Conservation (phyloP, 2,329 filamentous ascomycete species). For the Sporothrix sp. region DNA sequence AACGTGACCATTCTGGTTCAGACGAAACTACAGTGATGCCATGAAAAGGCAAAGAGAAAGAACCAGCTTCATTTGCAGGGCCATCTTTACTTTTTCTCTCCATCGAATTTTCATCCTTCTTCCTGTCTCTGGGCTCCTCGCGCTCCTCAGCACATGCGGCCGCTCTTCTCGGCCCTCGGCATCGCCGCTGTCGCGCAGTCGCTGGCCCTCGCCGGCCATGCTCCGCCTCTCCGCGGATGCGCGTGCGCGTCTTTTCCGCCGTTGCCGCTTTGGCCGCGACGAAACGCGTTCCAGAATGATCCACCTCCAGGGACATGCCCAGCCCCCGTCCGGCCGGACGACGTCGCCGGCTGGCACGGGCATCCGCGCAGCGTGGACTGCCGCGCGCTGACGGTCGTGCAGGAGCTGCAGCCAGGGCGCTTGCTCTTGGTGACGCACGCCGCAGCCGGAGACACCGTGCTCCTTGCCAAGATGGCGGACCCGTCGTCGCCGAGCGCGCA, state of each 20-base stretch:
- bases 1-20: background rate
- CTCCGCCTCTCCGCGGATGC: background rate
- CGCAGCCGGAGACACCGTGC: background rate
- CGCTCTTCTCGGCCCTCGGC: background rate
- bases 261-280: background rate
- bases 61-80: background rate
- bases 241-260: background rate
- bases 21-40: no score
- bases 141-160: no score
- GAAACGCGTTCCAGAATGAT: background rate
- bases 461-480: slow-evolving; percentile 13
- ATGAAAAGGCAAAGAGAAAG: background rate
- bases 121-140: background rate
- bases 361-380: slow-evolving; percentile 11
- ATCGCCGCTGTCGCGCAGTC: background rate
- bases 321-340: background rate
- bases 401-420: slow-evolving; percentile 12
- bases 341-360: slow-evolving; percentile 11
- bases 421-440: slow-evolving; percentile 13
- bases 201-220: background rate
- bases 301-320: background rate
- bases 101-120: background rate
- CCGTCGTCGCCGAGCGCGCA: background rate
- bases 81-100: background rate
- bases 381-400: slow-evolving; percentile 1